Percentiles rank a stretch among this genome's conserved stretches.
phyloP scores from a whole-genome alignment of 2,329 filamentous ascomycete species.

The Monilinia fructigena region DNA sequence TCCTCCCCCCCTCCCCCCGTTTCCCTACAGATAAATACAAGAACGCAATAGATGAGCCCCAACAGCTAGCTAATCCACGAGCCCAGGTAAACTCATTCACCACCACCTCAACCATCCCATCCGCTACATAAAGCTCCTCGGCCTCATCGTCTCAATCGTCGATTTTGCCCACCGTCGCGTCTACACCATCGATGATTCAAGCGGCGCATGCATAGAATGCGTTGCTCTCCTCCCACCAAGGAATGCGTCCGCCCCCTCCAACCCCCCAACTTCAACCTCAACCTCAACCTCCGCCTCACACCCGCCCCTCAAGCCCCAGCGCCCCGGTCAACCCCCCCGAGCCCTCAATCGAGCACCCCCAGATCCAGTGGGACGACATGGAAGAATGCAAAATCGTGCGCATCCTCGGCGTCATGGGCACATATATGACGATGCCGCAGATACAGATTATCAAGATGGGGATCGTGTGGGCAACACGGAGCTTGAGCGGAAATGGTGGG shows the following conservation, averaged over 20 bases:
- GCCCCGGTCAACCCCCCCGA: constrained; percentile 45
- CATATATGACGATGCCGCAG: constrained; percentile 51
- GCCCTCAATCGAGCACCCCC: constrained; percentile 52
- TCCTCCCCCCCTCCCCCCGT: background rate
- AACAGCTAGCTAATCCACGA: background rate
- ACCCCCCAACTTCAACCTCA: no score
- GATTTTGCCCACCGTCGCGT: constrained; percentile 49
- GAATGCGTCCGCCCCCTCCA: background rate
- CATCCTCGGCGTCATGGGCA: constrained; percentile 52
- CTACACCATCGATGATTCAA: constrained; percentile 65
- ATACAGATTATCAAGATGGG: constrained; percentile 53
- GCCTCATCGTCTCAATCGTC: constrained; percentile 64
- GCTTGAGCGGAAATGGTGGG: constrained; percentile 60
- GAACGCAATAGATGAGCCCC: background rate
- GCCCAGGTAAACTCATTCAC: constrained; percentile 53
- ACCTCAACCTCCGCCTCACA: no score
- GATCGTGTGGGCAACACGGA: constrained; percentile 53
- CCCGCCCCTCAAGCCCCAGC: background rate
- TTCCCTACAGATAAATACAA: background rate
- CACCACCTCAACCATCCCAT: constrained; percentile 73
- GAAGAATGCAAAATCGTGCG: constrained; percentile 57
- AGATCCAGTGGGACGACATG: constrained; percentile 39
- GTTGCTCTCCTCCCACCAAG: constrained; percentile 27
- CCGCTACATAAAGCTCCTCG: constrained; percentile 70
- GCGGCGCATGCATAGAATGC: constrained; percentile 56